Conservation (phyloP, 2,329 filamentous ascomycete species). For the Trichoderma sp. region DNA sequence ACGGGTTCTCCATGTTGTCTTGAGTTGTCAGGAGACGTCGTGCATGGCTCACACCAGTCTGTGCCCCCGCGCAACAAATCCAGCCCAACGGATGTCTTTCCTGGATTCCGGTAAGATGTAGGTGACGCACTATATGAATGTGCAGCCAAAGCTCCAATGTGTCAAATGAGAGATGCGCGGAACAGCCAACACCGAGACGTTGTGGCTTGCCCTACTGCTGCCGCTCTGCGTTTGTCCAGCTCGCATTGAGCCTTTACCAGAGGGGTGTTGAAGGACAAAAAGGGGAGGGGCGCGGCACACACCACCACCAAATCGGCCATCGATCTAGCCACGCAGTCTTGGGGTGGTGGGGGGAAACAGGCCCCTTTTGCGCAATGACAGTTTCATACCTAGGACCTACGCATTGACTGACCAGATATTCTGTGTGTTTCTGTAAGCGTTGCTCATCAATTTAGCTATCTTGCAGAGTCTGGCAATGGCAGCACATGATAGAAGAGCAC, state of each 20-base stretch:
- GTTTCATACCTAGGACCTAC: too few relatives aligned
- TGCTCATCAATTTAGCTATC: not conserved
- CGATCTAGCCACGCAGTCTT: constrained; percentile 14
- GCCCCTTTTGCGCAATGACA: not conserved
- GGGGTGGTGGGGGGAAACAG: not conserved
- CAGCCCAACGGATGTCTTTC: not conserved
- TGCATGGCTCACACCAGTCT: constrained; percentile 16
- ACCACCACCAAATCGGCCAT: constrained; percentile 19
- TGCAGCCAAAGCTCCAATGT: not conserved
- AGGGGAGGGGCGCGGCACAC: constrained; percentile 1
- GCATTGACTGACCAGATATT: not conserved
- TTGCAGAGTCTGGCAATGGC: not conserved
- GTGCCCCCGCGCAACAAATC: constrained; percentile 8
- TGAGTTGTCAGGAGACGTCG: constrained; percentile 2
- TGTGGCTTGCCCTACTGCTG: not conserved
- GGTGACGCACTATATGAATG: constrained; percentile 15
- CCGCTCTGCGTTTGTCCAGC: not conserved
- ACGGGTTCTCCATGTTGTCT: not conserved
- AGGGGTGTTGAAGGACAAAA: not conserved
- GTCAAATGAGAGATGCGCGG: not conserved
- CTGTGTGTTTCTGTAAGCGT: not conserved
- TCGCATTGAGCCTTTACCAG: not conserved
- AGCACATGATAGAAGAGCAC: not conserved
- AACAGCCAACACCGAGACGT: not conserved
- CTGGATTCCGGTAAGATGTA: constrained; percentile 21